Evolutionary conservation across 1,284 basidiomycete genomes (phyloP).

Genomic region (Ceratobasidium theobromae): DNA sequence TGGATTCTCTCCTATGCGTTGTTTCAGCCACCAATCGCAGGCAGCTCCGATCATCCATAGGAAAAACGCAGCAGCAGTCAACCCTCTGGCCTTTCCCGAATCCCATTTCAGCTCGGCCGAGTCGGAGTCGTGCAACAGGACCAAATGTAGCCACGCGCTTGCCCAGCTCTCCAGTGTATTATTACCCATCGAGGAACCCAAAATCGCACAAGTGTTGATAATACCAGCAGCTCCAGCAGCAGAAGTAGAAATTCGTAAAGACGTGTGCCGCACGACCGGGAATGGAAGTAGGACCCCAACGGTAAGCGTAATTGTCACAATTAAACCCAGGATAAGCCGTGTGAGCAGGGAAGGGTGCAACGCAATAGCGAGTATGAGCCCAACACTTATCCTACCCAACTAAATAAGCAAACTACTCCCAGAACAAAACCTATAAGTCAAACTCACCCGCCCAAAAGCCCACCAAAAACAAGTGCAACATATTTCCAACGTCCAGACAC

Average conservation of each 20-base stretch:
- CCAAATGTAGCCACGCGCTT: slow-evolving; percentile 59
- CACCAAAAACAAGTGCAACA: slow-evolving; percentile 50
- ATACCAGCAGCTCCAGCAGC: slow-evolving; percentile 61
- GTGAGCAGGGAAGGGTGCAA: slow-evolving; percentile 60
- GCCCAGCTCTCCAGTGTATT: slow-evolving; percentile 56
- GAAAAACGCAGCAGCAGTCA: slow-evolving; percentile 59
- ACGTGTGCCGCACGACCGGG: slow-evolving; percentile 48
- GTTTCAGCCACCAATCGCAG: slow-evolving; percentile 57
- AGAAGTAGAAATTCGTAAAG: slow-evolving; percentile 54
- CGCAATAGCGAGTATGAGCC: slow-evolving; percentile 55
- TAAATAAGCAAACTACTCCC: slow-evolving; percentile 22
- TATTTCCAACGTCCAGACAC: slow-evolving; percentile 55
- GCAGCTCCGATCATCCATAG: slow-evolving; percentile 52
- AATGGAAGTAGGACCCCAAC: slow-evolving; percentile 53
- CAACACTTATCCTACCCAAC: slow-evolving; percentile 50
- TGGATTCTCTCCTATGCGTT: slow-evolving; percentile 62
- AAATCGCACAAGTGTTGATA: slow-evolving; percentile 55
- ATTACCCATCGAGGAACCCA: slow-evolving; percentile 38
- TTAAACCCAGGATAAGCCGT: slow-evolving; percentile 54
- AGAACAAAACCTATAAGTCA: slow-evolving; percentile 22
- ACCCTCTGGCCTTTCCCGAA: slow-evolving; percentile 54
- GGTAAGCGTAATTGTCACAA: slow-evolving; percentile 48
- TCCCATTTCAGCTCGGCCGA: slow-evolving; percentile 54
- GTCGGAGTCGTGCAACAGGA: slow-evolving; percentile 39
- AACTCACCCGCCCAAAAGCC: slow-evolving; percentile 56